Evolutionary conservation across 2,329 filamentous ascomycete genomes (phyloP), one percentile per base, ranked within the genome.

Genomic region (Hypoxylon sp.): DNA sequence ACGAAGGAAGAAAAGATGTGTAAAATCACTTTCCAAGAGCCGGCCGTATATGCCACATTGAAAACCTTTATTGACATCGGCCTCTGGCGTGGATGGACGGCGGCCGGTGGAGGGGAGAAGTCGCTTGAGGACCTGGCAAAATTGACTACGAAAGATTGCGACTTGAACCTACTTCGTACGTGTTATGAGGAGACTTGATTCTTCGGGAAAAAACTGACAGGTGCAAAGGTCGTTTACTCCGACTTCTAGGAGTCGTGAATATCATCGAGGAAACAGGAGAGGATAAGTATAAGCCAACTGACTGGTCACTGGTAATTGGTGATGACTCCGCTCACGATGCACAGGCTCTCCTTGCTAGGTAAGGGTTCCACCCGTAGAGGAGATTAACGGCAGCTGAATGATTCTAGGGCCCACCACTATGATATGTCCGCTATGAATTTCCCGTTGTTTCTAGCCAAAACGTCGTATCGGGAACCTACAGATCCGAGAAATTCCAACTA

Each of bases 201-300:
- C 10, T 11, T 21, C 2, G 10, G 41, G 5, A n/a, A 3, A 32
- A 41, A 23, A 23, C 19, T 64, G 28, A 65, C 17, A 5, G 3
- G 5, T 28, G 1, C 5, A 3, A 41, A 75, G 76, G 71, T 25
- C 75, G 75, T 28, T 57, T 77, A 1, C 63, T 78, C 30, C 71
- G 73, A 32, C 68, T 73, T 23, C 36, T 75, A n/a, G 68, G 65
- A 19, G 70, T 74, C 10, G 63, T 69, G 30, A 63, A 70, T 21
- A 57, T 75, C 32, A 61, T 77, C 10, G 56, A 69, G 21, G 74
- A 78, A 66, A 63, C 69, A 1, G 69, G 62, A 7, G 50, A 73
- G 56, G 75, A 78, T 43, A 61, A 67, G 17, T 78, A 73, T 34
- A 71, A 73, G 10, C 65, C 74, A 21, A 78, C 75, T 3, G 55